Percentiles rank a stretch among this genome's conserved stretches.
Evolutionary conservation across 768 basidiomycete species (phyloP).

Genomic region (Boletus insuetus): DNA sequence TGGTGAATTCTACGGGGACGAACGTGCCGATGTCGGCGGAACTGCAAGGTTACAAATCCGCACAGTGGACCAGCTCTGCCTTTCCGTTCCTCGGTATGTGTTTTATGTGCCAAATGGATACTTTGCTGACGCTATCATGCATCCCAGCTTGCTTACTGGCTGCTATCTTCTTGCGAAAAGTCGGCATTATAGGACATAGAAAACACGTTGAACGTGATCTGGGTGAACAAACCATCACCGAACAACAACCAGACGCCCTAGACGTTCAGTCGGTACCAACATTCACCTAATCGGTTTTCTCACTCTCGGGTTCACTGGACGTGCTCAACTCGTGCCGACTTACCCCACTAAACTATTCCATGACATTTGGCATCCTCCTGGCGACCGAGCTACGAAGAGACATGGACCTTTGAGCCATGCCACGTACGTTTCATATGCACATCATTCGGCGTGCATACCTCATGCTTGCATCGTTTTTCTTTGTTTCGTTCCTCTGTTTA

Average conservation of each 20-base stretch:
- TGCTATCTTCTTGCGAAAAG: constrained; percentile 37
- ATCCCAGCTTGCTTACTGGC: constrained; percentile 32
- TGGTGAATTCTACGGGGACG: constrained; percentile 22
- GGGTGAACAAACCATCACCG: constrained; percentile 24
- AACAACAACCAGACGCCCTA: constrained; percentile 6
- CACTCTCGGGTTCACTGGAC: neutral
- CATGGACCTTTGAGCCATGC: neutral
- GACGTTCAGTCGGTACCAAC: neutral
- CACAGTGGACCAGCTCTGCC: constrained; percentile 62
- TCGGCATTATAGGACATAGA: constrained; percentile 39
- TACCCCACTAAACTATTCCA: neutral
- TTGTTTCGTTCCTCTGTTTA: neutral
- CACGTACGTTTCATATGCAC: neutral
- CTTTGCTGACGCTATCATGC: neutral
- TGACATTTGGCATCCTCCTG: neutral
- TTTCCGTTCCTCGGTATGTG: constrained; percentile 57
- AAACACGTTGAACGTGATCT: constrained; percentile 3
- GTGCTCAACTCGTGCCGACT: neutral
- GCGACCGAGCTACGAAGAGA: constrained; percentile 1
- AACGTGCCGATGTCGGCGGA: constrained; percentile 37
- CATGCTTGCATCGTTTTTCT: neutral
- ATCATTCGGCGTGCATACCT: too few relatives aligned
- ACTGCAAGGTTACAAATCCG: constrained; percentile 56
- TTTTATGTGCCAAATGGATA: neutral
- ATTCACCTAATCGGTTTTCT: neutral